Percentiles rank a stretch among this genome's conserved stretches.
Conservation (phyloP, 768 basidiomycete genomes). For the Ramaria sp. region DNA sequence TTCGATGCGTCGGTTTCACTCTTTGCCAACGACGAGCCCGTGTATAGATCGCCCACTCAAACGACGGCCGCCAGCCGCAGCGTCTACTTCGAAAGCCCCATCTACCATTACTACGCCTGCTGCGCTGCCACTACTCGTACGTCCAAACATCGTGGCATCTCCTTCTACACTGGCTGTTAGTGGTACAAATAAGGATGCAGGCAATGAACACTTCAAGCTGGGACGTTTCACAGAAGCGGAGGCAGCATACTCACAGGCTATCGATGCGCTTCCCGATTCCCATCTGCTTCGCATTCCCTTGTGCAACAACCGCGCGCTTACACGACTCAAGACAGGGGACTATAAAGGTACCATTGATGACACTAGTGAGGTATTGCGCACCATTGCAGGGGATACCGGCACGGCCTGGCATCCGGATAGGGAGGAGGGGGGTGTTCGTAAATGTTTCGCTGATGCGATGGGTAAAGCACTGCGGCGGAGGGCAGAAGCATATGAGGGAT, state of each 20-base stretch:
- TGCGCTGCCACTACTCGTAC: constrained; percentile 16
- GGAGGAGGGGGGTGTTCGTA: constrained; percentile 32
- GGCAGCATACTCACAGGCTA: constrained; percentile 58
- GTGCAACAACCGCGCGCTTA: constrained; percentile 75
- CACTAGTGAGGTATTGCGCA: constrained; percentile 43
- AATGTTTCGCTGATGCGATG: constrained; percentile 66
- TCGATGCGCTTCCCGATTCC: constrained; percentile 50
- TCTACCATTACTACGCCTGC: background rate
- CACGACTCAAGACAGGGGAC: constrained; percentile 71
- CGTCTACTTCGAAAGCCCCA: background rate
- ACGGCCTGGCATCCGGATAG: constrained; percentile 26
- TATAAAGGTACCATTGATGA: constrained; percentile 56
- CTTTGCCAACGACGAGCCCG: background rate
- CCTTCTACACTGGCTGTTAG: constrained; percentile 41
- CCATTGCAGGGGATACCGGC: constrained; percentile 34
- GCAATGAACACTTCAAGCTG: constrained; percentile 78
- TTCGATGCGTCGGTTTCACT: background rate
- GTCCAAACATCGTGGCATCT: constrained; percentile 36
- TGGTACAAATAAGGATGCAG: constrained; percentile 49
- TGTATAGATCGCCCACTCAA: constrained; percentile 18
- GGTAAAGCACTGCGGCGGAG: constrained; percentile 75
- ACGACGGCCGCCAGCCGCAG: constrained; percentile 8
- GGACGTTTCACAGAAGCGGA: constrained; percentile 82
- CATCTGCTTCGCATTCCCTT: constrained; percentile 68
- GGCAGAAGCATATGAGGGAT: constrained; percentile 77